Evolutionary conservation across 2,329 filamentous ascomycete species (phyloP).

Genomic region (Epichloe typhina): DNA sequence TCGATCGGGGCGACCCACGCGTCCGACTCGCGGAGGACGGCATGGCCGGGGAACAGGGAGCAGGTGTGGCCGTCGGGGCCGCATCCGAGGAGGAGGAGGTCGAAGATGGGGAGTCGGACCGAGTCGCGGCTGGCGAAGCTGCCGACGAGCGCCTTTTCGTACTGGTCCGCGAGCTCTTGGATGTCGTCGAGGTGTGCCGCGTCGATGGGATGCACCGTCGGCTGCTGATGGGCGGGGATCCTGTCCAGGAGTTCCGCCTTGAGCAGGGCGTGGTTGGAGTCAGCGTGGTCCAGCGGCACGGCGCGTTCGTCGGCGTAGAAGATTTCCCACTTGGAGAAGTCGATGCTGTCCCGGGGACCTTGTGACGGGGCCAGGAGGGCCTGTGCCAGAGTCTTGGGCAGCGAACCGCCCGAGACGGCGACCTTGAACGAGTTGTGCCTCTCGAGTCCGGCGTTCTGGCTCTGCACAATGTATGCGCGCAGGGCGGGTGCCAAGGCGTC

Average conservation of each 20-base stretch:
- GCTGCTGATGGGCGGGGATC: conserved; percentile 55
- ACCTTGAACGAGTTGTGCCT: conserved; percentile 83
- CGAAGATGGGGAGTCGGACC: conserved; percentile 89
- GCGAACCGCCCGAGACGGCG: conserved; percentile 83
- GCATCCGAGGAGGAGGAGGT: conserved; percentile 83
- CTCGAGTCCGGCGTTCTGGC: conserved; percentile 64
- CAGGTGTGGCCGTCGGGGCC: conserved; percentile 96
- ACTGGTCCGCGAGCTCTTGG: conserved; percentile 86
- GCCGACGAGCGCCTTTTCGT: conserved; percentile 75
- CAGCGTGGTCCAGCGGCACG: conserved; percentile 78
- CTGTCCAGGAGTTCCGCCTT: conserved; percentile 82
- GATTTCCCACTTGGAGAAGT: conserved; percentile 87
- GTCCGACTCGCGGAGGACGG: conserved; percentile 69
- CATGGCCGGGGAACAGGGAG: conserved; percentile 85
- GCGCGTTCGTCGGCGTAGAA: conserved; percentile 98
- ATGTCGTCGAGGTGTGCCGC: conserved; percentile 51
- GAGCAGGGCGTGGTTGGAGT: conserved; percentile 87
- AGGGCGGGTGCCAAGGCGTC: conserved; percentile 63
- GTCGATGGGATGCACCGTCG: conserved; percentile 71
- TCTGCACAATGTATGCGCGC: conserved; percentile 68
- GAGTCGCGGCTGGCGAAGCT: conserved; percentile 87
- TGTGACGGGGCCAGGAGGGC: conserved; percentile 53
- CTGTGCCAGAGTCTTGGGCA: conserved; percentile 76
- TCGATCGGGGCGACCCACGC: conserved; percentile 89
- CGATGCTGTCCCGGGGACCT: conserved; percentile 46